phyloP scores from a whole-genome alignment of 1,284 basidiomycete genomes.

The Cryptococcus sp. region DNA sequence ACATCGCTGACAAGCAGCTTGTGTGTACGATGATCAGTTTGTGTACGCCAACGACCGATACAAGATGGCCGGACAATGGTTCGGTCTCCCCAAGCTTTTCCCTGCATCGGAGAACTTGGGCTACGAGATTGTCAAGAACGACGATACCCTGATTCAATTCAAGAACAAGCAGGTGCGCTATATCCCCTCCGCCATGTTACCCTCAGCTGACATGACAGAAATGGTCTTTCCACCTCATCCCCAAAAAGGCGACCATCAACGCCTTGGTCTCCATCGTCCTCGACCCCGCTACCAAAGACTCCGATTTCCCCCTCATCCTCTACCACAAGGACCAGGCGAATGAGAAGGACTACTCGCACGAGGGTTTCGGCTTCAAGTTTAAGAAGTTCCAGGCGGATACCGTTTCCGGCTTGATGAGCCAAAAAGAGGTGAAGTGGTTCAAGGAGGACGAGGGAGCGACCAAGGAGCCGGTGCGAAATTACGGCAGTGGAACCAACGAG shows the following conservation, averaged over 20 bases:
- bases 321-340: slow-evolving; percentile 35
- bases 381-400: slow-evolving; percentile 35
- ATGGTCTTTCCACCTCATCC: slow-evolving; percentile 34
- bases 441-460: slow-evolving; percentile 31
- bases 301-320: slow-evolving; percentile 32
- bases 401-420: slow-evolving; percentile 21
- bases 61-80: slow-evolving; percentile 38
- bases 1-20: slow-evolving; percentile 5
- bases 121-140: slow-evolving; percentile 35
- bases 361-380: slow-evolving; percentile 34
- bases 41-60: slow-evolving; percentile 25
- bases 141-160: slow-evolving; percentile 37
- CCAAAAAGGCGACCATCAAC: slow-evolving; percentile 34
- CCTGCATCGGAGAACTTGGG: slow-evolving; percentile 24
- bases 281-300: slow-evolving; percentile 34
- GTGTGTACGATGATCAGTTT: slow-evolving; percentile 34
- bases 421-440: slow-evolving; percentile 28
- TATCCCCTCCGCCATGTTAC: background rate
- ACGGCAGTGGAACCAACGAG: slow-evolving; percentile 25
- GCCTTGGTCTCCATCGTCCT: slow-evolving; percentile 29
- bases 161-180: slow-evolving; percentile 32
- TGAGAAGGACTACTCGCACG: slow-evolving; percentile 35
- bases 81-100: slow-evolving; percentile 33
- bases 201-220: slow-evolving; percentile 6
- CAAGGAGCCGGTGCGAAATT: slow-evolving; percentile 28